Percentiles rank a stretch among this genome's conserved stretches.
Evolutionary conservation across 257 asterid species (phyloP).

Genomic region (Thymus quinquecostatus): DNA sequence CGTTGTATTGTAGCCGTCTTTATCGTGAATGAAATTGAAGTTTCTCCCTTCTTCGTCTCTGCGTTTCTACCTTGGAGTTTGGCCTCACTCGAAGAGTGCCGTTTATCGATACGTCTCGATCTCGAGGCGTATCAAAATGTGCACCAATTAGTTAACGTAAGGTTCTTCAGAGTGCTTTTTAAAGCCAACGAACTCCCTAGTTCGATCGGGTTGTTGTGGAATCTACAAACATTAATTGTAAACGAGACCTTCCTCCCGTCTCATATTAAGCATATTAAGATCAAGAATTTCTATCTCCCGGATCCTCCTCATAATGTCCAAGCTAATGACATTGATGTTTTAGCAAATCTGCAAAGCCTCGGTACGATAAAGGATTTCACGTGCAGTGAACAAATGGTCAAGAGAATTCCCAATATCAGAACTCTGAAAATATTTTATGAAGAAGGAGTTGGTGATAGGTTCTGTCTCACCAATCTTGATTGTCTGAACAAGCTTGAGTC

Average conservation of each 20-base stretch:
- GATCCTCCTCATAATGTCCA: not conserved
- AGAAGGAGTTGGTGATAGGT: too few relatives aligned
- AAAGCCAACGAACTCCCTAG: not conserved
- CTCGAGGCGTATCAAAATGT: too few relatives aligned
- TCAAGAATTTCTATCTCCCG: not conserved
- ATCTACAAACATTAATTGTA: not conserved
- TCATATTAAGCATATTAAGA: not conserved
- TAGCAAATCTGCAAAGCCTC: not conserved
- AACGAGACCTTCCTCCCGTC: not conserved
- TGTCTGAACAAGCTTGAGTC: too few relatives aligned
- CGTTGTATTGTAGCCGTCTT: too few relatives aligned
- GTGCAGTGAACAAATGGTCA: slow-evolving; percentile 6
- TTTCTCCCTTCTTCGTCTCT: too few relatives aligned
- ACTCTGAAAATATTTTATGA: not conserved
- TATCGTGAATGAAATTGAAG: too few relatives aligned
- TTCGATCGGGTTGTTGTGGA: not conserved
- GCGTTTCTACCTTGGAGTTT: too few relatives aligned
- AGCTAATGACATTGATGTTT: not conserved
- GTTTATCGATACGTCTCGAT: too few relatives aligned
- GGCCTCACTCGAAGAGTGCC: too few relatives aligned
- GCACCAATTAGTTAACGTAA: not conserved
- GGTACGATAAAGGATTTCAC: not conserved
- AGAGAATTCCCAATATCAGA: too few relatives aligned
- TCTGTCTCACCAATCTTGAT: too few relatives aligned
- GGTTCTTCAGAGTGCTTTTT: not conserved